Evolutionary conservation across 306 rosid genomes (phyloP).

Genomic region (Rosa chinensis): DNA sequence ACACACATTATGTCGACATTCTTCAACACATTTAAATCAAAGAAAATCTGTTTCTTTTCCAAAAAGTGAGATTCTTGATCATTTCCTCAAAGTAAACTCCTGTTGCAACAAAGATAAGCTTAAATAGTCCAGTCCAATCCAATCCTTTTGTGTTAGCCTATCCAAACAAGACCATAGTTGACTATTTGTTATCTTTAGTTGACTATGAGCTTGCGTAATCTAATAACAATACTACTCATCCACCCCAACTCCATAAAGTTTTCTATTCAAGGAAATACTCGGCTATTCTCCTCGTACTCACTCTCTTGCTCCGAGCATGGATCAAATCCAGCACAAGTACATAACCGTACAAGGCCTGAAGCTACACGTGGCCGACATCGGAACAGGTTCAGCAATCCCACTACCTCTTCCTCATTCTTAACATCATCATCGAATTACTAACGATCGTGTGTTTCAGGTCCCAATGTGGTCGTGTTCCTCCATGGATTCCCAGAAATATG

Average conservation of each 20-base stretch:
- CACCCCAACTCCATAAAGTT: background rate
- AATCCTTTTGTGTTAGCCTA: too few relatives aligned
- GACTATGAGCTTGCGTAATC: too few relatives aligned
- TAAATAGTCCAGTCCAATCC: too few relatives aligned
- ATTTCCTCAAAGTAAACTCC: too few relatives aligned
- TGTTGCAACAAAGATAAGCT: too few relatives aligned
- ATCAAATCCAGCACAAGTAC: constrained; percentile 63
- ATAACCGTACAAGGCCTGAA: constrained; percentile 46
- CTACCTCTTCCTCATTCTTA: background rate
- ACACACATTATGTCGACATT: too few relatives aligned
- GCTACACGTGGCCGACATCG: constrained; percentile 67
- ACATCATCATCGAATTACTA: background rate
- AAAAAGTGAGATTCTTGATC: background rate
- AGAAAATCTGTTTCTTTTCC: background rate
- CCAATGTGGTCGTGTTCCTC: constrained; percentile 61
- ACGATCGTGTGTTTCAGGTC: constrained; percentile 31
- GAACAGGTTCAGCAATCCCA: constrained; percentile 45
- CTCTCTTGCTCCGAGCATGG: constrained; percentile 22
- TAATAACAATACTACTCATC: too few relatives aligned
- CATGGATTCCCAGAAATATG: constrained; percentile 92
- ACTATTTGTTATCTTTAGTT: background rate
- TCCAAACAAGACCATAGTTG: background rate
- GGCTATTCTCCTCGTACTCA: background rate
- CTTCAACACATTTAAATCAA: too few relatives aligned
- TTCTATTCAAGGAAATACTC: background rate